Percentiles rank a stretch among this genome's conserved stretches.
Conservation (phyloP, 2,329 filamentous ascomycete genomes). For the Arthrobotrys musiformis region DNA sequence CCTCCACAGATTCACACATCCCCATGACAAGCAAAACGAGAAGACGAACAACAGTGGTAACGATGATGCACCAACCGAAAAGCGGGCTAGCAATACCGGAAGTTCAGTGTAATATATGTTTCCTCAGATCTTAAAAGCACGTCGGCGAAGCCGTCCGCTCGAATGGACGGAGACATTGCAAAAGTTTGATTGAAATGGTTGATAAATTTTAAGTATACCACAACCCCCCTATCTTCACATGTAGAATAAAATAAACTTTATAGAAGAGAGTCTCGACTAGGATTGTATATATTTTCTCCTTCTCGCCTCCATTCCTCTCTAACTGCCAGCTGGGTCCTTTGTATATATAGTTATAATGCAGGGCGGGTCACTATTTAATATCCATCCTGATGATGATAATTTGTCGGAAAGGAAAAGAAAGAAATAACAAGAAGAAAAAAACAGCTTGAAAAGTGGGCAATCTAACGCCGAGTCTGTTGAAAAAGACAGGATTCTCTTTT, state of each 20-base stretch:
- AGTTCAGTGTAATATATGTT: no score
- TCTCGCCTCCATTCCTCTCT: constrained; percentile 5
- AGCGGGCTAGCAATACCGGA: constrained; percentile 29
- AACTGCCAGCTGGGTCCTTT: not conserved
- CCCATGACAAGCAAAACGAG: constrained; percentile 38
- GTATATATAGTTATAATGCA: not conserved
- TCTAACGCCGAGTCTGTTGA: no score
- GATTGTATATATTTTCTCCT: constrained; percentile 19
- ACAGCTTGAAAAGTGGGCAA: no score
- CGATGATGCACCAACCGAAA: constrained; percentile 9
- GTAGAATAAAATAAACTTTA: constrained; percentile 11
- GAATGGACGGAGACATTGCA: not conserved
- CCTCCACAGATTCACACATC: constrained; percentile 39
- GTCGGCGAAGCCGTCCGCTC: not conserved
- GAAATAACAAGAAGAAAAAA: no score
- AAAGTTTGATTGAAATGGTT: no score
- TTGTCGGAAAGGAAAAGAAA: no score
- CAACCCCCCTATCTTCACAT: not conserved
- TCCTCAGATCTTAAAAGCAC: no score
- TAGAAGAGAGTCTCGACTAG: constrained; percentile 2
- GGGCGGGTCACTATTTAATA: not conserved
- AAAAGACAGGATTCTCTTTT: constrained; percentile 3
- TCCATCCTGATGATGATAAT: not conserved
- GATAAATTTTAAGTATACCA: not conserved
- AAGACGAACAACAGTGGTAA: not conserved